Evolutionary conservation across 192 early-diverging fungal genomes (phyloP).

Genomic region (Podila verticillata): DNA sequence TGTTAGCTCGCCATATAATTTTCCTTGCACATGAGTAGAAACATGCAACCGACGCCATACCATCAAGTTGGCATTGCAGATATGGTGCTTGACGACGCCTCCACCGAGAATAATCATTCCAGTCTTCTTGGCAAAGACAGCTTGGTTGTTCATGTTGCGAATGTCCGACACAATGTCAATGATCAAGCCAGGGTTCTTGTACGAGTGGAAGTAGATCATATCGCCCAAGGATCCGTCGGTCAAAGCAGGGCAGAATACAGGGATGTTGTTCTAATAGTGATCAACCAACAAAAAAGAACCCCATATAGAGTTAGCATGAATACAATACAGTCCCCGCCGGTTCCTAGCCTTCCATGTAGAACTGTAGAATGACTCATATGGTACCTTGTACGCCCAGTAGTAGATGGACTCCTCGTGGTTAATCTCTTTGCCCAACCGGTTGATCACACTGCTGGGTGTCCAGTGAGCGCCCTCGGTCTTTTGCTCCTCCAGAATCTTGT

Average conservation of each 20-base stretch:
- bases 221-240: slow-evolving; percentile 98
- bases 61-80: slow-evolving; percentile 99
- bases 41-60: slow-evolving; percentile 34
- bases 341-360: too few relatives aligned
- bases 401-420: slow-evolving; percentile 90
- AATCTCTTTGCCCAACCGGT: slow-evolving; percentile 89
- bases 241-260: slow-evolving; percentile 96
- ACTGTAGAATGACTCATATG: too few relatives aligned
- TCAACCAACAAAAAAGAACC: slow-evolving; percentile 3
- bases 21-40: neutral
- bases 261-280: slow-evolving; percentile 86
- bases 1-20: neutral
- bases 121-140: slow-evolving; percentile 96
- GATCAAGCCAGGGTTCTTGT: slow-evolving; percentile 92
- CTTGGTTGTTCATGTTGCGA: slow-evolving; percentile 89
- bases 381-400: slow-evolving; percentile 94
- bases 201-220: slow-evolving; percentile 99
- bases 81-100: slow-evolving; percentile 98
- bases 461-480: slow-evolving; percentile 76
- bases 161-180: slow-evolving; percentile 95
- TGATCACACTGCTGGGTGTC: slow-evolving; percentile 94
- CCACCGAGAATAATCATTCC: slow-evolving; percentile 98
- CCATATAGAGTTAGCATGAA: neutral
- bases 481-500: slow-evolving; percentile 93
- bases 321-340: neutral